These are phyloP conservation scores for Aspergillus nanangensis DNA, from an alignment of 495 filamentous ascomycete genomes.

Conservation along the genomic window DNA sequence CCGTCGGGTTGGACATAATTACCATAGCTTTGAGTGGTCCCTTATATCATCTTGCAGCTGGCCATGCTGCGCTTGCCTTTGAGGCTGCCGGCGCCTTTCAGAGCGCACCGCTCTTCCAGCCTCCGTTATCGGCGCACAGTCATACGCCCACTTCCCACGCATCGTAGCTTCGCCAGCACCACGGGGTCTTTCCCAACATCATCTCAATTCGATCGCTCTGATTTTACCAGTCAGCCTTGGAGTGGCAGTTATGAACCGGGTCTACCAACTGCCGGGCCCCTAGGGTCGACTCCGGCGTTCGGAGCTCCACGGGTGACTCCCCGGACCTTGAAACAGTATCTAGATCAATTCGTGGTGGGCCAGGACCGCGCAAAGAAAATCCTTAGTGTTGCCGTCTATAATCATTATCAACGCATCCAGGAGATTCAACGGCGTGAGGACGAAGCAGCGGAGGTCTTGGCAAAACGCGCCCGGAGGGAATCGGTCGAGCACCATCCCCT, in stretches of 20 bases:
- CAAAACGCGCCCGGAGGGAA: constrained; percentile 46
- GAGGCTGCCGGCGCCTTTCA: constrained; percentile 9
- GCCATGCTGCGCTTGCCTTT: constrained; percentile 24
- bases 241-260: constrained; percentile 73
- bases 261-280: constrained; percentile 53
- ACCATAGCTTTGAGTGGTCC: not conserved
- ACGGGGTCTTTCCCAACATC: constrained; percentile 30
- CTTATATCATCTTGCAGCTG: constrained; percentile 1
- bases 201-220: constrained; percentile 57
- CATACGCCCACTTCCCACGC: constrained; percentile 1
- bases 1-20: not conserved
- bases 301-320: constrained; percentile 77
- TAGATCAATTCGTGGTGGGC: constrained; percentile 94
- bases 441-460: constrained; percentile 61
- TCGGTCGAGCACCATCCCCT: constrained; percentile 43
- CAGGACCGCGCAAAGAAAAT: constrained; percentile 96
- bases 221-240: constrained; percentile 63
- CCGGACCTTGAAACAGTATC: constrained; percentile 75
- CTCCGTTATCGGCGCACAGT: constrained; percentile 19
- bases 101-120: constrained; percentile 8
- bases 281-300: constrained; percentile 52
- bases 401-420: constrained; percentile 88
- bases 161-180: constrained; percentile 26
- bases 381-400: constrained; percentile 89
- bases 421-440: constrained; percentile 73